Evolutionary conservation across 257 asterid genomes (phyloP), one percentile per base, ranked within the genome.

Genomic region (Solanum corneliomulleri): DNA sequence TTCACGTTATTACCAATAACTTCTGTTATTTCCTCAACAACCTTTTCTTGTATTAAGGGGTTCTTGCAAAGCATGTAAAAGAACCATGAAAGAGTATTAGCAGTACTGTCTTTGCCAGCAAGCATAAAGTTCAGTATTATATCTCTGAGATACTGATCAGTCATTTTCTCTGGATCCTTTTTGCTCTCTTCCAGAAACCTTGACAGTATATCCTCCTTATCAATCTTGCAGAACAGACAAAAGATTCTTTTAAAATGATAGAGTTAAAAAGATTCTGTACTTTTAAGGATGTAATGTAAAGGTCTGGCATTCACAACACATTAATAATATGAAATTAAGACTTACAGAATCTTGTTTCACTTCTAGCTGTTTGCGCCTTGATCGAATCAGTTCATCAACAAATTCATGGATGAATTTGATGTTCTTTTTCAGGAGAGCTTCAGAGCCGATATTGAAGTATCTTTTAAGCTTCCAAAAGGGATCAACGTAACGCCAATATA

Each of bases 61-160:
- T 93, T 90, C 93, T 91, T 92, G 93, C 96, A 94, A 11, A 95
- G 91, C 78, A 90, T 70, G 47, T 92, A 95, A 85, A 94, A 88
- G 87, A 95, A 94, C 98, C 98, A 95, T 64, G 95, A 91, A 33
- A 95, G 96, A 56, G 98, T 93, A 91, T 91, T 93, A 15, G 98
- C 96, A 12, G 96, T 94, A 10, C 92, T 88, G 88, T 94, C 98
- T 90, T 94, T 94, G 75, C 98, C 98, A 29, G 98, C 98, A 76
- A 93, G 87, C 88, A 95, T 89, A 89, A 94, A 95, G 58, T 87
- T 95, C 52, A 94, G 91, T 84, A 95, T 93, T n/a, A 93, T 92
- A 80, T 95, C 97, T 85, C 96, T 90, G 76, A 95, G 90, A 89
- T 95, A 92, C 76, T 86, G 87, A 90, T 93, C 92, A 23, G 87